Evolutionary conservation across 2,329 filamentous ascomycete species (phyloP), one percentile per base, ranked within the genome.

Genomic region (Trichoderma atrobrunneum): DNA sequence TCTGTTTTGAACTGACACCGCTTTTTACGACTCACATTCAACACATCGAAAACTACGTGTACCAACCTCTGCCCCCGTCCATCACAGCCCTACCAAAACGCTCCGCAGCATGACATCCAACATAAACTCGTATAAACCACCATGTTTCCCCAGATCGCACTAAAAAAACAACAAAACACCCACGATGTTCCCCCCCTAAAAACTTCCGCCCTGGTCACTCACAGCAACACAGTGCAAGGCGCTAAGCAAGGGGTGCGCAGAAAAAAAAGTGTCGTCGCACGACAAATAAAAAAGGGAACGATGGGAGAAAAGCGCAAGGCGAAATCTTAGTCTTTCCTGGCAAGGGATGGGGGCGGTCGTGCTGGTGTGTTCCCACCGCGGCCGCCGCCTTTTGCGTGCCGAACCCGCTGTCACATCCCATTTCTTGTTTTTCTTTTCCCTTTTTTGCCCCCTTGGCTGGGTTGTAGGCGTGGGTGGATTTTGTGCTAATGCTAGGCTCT

Each of bases 171-270:
- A 48, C 65, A 60, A 34, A 21, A 59, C 21, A 24, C 51, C 26
- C 43, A 18, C 39, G 28, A n/a, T 48, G 36, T 34, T 5, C 18
- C 21, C 48, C 36, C 36, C 36, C 36, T 39, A 39, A 48, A 48
- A 48, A 18, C 36, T 39, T 18, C 36, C 16, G 36, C 39, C 66
- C 39, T 30, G 34, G 36, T 48, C 54, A 7, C 36, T 30, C 36
- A 51, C 18, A 28, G 36, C 66, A 69, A 60, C 66, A 69, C 66
- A 69, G 66, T 69, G 66, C 66, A 69, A 51, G 66, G 36, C 66
- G 66, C 66, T 69, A 69, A 39, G 57, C 66, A 69, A 69, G 66
- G 56, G 56, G 66, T 69, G 66, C 56, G 43, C 54, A 32, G 32
- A 24, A 51, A 34, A 14, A 24, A 30, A 43, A 43, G 36, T 8